Percentiles rank a stretch among this genome's conserved stretches.
Conservation (phyloP, 2,329 filamentous ascomycete genomes). For the Nectriaceae sp. region DNA sequence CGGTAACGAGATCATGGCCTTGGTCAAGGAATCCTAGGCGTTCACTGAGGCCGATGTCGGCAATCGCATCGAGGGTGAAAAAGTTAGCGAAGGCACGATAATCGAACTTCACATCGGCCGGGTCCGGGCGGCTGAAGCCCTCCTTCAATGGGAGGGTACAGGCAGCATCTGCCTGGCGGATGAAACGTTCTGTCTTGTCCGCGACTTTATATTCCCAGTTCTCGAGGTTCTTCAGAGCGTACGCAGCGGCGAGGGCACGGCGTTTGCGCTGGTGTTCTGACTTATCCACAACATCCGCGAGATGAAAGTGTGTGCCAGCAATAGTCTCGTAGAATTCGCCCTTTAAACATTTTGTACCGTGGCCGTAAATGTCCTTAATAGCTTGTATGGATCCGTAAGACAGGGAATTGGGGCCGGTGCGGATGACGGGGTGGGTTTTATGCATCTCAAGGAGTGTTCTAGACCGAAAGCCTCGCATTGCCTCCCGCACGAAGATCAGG, state of each 20-base stretch:
- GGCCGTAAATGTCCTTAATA: conserved; percentile 40
- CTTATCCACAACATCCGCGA: conserved; percentile 55
- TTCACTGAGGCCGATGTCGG: conserved; percentile 55
- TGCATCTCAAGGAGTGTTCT: conserved; percentile 49
- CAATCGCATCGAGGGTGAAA: conserved; percentile 58
- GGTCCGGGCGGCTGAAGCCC: conserved; percentile 22
- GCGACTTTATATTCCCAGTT: conserved; percentile 57
- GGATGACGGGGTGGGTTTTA: conserved; percentile 39
- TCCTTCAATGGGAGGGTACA: conserved; percentile 41
- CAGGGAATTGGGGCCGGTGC: conserved; percentile 29
- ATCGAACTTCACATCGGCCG: conserved; percentile 48
- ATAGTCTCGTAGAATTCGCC: conserved; percentile 48
- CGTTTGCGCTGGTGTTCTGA: conserved; percentile 53
- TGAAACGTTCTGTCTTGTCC: conserved; percentile 48
- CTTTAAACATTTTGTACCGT: conserved; percentile 52
- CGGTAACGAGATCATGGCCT: conserved; percentile 47
- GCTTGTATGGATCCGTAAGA: conserved; percentile 24
- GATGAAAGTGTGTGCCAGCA: conserved; percentile 50
- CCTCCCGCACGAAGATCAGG: conserved; percentile 20
- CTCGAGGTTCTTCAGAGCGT: conserved; percentile 55
- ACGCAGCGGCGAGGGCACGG: conserved; percentile 51
- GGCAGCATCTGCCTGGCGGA: conserved; percentile 44
- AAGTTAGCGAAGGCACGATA: conserved; percentile 54
- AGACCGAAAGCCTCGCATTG: conserved; percentile 40
- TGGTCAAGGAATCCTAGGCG: conserved; percentile 53